phyloP scores from a whole-genome alignment of 331 rosid species.

The Dryas integrifolia region DNA sequence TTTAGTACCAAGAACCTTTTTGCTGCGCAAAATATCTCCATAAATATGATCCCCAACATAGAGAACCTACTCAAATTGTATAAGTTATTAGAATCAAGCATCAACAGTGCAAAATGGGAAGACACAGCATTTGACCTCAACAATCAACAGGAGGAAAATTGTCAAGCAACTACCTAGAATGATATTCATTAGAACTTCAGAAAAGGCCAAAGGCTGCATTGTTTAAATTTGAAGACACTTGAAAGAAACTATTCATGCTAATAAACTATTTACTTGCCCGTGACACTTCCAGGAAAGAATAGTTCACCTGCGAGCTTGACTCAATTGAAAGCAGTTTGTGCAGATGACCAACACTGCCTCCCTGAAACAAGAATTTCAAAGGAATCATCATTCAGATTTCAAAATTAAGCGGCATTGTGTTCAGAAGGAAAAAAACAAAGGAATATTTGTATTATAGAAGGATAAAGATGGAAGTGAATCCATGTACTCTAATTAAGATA shows the following conservation, averaged over 20 bases:
- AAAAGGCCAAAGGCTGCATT: not conserved
- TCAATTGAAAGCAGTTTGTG: constrained; percentile 86
- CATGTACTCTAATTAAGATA: not conserved
- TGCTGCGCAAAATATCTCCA: constrained; percentile 96
- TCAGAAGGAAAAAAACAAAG: not conserved
- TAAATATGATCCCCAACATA: constrained; percentile 98
- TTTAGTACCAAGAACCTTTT: constrained; percentile 87
- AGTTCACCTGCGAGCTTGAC: constrained; percentile 85
- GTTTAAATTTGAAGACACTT: too few species aligned
- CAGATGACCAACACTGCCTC: constrained; percentile 91
- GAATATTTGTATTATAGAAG: not conserved
- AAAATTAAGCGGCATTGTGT: not conserved
- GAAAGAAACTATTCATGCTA: not conserved
- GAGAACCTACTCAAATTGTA: constrained; percentile 62
- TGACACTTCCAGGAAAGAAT: constrained; percentile 13
- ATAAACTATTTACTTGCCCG: not conserved
- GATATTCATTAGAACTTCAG: not conserved
- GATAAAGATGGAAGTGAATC: constrained; percentile 1
- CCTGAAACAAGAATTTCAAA: constrained; percentile 50
- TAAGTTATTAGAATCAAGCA: not conserved
- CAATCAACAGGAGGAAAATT: constrained; percentile 1
- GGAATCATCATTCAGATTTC: constrained; percentile 6
- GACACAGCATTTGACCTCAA: constrained; percentile 14
- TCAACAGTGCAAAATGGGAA: constrained; percentile 12
- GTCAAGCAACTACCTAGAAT: not conserved